phyloP scores from a whole-genome alignment of 371 early-diverging fungal species.

The Basidiobolus meristosporus region DNA sequence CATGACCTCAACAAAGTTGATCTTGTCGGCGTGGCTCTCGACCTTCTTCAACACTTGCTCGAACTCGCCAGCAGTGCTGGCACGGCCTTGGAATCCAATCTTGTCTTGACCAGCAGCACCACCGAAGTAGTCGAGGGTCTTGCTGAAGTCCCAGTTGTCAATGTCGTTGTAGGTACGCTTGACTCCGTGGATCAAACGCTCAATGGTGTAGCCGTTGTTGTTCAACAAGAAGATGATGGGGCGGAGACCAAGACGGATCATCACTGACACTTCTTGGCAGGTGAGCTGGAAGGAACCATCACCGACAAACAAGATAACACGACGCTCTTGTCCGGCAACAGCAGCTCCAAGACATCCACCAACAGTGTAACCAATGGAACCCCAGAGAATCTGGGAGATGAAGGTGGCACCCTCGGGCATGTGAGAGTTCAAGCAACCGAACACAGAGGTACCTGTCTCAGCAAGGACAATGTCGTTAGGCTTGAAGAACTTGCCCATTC shows the following conservation, averaged over 20 bases:
- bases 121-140: constrained; percentile 18
- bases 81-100: no score
- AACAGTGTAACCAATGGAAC: constrained; percentile 18
- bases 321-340: constrained; percentile 1
- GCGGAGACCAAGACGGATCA: constrained; percentile 19
- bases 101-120: no score
- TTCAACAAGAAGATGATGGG: constrained; percentile 23
- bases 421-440: constrained; percentile 14
- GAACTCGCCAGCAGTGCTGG: no score
- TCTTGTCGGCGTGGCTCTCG: neutral
- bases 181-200: constrained; percentile 21
- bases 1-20: constrained; percentile 3
- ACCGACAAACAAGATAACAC: constrained; percentile 16
- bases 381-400: constrained; percentile 18
- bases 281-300: constrained; percentile 30
- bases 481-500: constrained; percentile 10
- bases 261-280: constrained; percentile 18
- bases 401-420: constrained; percentile 12
- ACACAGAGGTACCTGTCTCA: constrained; percentile 27
- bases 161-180: constrained; percentile 19
- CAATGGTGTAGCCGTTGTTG: constrained; percentile 28
- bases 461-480: constrained; percentile 16
- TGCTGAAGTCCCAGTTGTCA: constrained; percentile 20
- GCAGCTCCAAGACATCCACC: constrained; percentile 3
- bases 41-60: neutral